phyloP scores from a whole-genome alignment of 768 basidiomycete genomes.

The Filobasidium floriforme region DNA sequence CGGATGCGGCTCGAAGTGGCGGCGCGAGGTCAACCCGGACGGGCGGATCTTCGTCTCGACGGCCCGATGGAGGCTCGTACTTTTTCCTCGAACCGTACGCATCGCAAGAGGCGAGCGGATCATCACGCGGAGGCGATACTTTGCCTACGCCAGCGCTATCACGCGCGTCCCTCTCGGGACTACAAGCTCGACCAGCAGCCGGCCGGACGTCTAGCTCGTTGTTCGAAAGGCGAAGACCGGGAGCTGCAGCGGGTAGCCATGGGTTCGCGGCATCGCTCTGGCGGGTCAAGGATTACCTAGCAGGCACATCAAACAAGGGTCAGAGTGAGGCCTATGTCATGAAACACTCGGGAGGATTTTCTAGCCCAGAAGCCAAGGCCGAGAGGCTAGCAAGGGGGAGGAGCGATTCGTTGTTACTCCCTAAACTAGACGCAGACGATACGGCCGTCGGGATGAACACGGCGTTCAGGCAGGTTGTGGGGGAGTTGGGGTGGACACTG shows the following conservation, averaged over 20 bases:
- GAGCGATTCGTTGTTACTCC: constrained; percentile 7
- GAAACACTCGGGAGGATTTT: background rate
- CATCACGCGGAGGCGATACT: background rate
- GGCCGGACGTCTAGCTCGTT: background rate
- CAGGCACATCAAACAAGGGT: constrained; percentile 6
- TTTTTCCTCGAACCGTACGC: background rate
- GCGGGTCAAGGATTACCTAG: constrained; percentile 1
- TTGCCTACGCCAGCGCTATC: constrained; percentile 16
- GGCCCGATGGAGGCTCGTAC: background rate
- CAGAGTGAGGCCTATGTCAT: background rate
- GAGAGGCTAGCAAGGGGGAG: constrained; percentile 7
- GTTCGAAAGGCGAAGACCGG: constrained; percentile 1
- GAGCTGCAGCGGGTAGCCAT: background rate
- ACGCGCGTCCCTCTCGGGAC: constrained; percentile 4
- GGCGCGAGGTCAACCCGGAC: background rate
- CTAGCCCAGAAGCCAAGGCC: constrained; percentile 16
- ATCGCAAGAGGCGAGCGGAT: too few species aligned
- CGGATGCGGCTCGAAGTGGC: background rate
- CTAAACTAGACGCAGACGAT: background rate
- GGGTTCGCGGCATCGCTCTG: background rate
- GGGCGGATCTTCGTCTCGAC: background rate
- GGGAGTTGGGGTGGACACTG: constrained; percentile 40
- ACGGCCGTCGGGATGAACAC: constrained; percentile 16
- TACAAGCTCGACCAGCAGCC: background rate
- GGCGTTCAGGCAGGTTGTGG: constrained; percentile 25